phyloP scores from a whole-genome alignment of 1,284 basidiomycete genomes.

The Pseudozyma sp. region DNA sequence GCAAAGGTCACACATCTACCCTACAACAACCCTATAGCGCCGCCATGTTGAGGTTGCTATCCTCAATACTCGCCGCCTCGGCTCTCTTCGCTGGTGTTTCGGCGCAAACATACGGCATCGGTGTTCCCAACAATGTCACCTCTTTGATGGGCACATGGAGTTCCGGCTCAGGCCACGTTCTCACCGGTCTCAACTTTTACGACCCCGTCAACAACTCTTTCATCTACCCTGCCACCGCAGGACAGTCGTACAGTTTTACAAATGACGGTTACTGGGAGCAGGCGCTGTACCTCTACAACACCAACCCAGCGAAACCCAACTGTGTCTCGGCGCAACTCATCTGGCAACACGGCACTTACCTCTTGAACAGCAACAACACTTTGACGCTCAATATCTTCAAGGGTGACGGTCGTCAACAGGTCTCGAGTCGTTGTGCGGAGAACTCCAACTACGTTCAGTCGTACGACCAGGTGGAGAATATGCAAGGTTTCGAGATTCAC shows the following conservation, averaged over 20 bases:
- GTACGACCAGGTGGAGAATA: conserved; percentile 54
- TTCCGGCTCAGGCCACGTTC: conserved; percentile 57
- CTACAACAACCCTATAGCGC: background rate
- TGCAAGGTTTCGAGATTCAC: conserved; percentile 51
- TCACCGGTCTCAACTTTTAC: conserved; percentile 64
- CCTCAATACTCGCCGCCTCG: conserved; percentile 27
- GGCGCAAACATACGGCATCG: conserved; percentile 41
- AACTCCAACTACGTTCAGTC: conserved; percentile 51
- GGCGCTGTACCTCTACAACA: conserved; percentile 57
- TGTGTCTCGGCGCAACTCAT: conserved; percentile 65
- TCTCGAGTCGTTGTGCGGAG: conserved; percentile 40
- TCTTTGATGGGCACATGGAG: conserved; percentile 62
- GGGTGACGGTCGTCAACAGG: conserved; percentile 57
- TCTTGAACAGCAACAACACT: conserved; percentile 48
- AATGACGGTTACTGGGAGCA: conserved; percentile 65
- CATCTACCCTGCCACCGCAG: conserved; percentile 56
- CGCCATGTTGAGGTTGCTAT: conserved; percentile 26
- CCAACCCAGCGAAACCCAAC: conserved; percentile 56
- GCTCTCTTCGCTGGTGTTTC: conserved; percentile 16
- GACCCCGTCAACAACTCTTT: conserved; percentile 64
- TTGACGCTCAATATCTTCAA: conserved; percentile 56
- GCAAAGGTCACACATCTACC: no score
- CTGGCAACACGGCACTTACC: conserved; percentile 67
- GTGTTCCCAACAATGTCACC: conserved; percentile 47
- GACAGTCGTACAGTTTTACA: conserved; percentile 65